These are phyloP conservation scores for Lepidium africanum DNA, from an alignment of 345 rosid species.

Conservation along the genomic window DNA sequence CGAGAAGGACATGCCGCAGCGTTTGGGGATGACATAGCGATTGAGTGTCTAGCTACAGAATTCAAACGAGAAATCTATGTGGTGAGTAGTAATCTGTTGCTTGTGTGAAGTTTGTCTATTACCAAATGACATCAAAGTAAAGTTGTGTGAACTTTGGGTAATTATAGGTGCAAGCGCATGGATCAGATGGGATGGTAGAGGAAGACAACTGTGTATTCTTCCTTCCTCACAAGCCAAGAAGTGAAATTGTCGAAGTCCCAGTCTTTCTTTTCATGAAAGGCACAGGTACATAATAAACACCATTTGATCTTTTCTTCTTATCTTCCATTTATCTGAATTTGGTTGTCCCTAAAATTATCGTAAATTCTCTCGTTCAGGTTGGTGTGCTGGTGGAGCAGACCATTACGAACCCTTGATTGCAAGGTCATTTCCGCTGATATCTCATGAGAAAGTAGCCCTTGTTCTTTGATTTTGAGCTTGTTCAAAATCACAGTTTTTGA, in stretches of 20 bases:
- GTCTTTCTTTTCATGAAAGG: constrained; percentile 97
- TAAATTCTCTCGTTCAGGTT: constrained; percentile 42
- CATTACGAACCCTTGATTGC: constrained; percentile 94
- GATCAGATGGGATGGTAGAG: constrained; percentile 92
- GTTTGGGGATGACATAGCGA: constrained; percentile 97
- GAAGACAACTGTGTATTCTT: constrained; percentile 95
- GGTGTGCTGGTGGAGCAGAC: constrained; percentile 99
- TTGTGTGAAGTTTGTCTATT: neutral
- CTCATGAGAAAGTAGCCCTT: constrained; percentile 81
- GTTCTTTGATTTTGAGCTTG: constrained; percentile 45
- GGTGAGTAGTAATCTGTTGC: constrained; percentile 31
- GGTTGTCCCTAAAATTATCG: neutral
- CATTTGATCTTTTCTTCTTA: neutral
- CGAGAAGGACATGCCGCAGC: constrained; percentile 84
- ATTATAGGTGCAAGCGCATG: constrained; percentile 92
- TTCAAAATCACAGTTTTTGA: constrained; percentile 18
- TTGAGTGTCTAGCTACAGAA: constrained; percentile 94
- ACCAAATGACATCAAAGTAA: neutral
- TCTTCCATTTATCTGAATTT: neutral
- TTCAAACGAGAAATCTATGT: constrained; percentile 88
- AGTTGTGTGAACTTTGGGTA: constrained; percentile 1
- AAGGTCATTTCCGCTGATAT: constrained; percentile 52
- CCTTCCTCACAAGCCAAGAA: constrained; percentile 88
- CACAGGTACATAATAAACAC: constrained; percentile 48
- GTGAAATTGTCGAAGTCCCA: constrained; percentile 75